Conservation (phyloP, 495 filamentous ascomycete species). For the Daldinia caldariorum region DNA sequence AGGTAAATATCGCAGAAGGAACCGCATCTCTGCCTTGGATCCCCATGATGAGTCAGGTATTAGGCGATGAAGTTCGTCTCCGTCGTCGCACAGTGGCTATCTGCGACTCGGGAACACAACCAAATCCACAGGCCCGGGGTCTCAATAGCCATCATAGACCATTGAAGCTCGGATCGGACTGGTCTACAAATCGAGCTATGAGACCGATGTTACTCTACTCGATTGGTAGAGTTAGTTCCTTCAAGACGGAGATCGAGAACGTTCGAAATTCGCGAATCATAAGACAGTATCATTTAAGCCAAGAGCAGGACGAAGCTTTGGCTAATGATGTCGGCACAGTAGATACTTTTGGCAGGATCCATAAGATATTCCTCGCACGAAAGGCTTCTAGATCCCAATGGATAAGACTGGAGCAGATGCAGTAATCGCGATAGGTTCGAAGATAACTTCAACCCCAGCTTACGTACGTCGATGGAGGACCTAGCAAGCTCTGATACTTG, state of each 20-base stretch:
- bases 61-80: conserved; percentile 6
- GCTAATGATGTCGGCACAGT: background rate
- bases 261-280: background rate
- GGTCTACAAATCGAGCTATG: background rate
- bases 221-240: background rate
- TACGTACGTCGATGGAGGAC: too few species aligned
- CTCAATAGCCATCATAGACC: too few species aligned
- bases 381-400: background rate
- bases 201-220: background rate
- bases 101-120: background rate
- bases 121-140: background rate
- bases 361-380: background rate
- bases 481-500: background rate
- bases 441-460: background rate
- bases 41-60: background rate
- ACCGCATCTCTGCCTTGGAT: background rate
- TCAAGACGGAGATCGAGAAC: background rate
- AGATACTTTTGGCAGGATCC: too few species aligned
- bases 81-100: background rate
- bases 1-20: background rate
- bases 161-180: background rate
- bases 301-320: too few species aligned
- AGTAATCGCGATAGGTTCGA: background rate
- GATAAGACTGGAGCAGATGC: background rate
- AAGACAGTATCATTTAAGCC: background rate